Evolutionary conservation across 148 eudicot species (phyloP).

Genomic region (Amaranthus cruentus): DNA sequence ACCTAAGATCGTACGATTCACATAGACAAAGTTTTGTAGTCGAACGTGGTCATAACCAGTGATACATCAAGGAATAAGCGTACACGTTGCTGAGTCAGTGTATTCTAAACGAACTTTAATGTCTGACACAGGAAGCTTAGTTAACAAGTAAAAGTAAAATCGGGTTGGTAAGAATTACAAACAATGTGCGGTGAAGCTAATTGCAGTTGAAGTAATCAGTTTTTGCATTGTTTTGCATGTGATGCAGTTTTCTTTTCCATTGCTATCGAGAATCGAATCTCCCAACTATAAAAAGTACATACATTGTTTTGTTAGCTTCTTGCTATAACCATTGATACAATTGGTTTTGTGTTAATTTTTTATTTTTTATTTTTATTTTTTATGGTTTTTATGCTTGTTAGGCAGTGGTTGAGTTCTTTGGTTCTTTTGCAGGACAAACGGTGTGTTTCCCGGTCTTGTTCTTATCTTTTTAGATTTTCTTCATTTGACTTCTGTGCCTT

Average conservation of each 20-base stretch:
- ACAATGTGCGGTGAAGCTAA: background rate
- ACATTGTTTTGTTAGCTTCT: background rate
- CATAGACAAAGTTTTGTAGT: too few species aligned
- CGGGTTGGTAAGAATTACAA: background rate
- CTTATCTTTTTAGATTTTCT: background rate
- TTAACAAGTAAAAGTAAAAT: background rate
- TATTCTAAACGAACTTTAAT: background rate
- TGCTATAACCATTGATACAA: background rate
- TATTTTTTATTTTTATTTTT: background rate
- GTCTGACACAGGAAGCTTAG: background rate
- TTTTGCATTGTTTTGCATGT: background rate
- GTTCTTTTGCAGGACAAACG: background rate
- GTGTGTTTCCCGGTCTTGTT: background rate
- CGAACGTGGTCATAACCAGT: too few species aligned
- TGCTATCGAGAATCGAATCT: too few species aligned
- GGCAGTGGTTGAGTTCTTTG: background rate
- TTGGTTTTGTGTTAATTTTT: background rate
- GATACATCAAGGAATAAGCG: too few species aligned
- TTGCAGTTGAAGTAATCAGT: background rate
- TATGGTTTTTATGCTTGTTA: slow-evolving; percentile 1
- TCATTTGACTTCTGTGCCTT: background rate
- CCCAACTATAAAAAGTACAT: background rate
- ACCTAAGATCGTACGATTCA: too few species aligned
- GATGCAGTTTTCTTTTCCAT: background rate
- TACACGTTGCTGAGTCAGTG: background rate